Evolutionary conservation across 805 yeast genomes (phyloP).

Genomic region (Barnettozyma sucrosica): DNA sequence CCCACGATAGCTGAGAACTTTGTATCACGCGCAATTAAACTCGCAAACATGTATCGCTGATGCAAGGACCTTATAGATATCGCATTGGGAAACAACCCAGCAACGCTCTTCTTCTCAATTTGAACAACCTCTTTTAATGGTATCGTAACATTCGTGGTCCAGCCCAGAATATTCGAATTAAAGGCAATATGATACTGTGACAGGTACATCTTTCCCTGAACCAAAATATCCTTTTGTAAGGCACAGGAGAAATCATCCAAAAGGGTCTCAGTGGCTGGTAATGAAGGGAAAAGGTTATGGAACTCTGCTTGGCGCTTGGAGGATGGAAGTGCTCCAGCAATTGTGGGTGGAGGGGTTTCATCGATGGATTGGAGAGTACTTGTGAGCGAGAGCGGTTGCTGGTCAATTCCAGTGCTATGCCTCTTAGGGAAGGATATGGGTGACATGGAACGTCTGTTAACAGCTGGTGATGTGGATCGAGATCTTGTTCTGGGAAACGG

Average conservation of each 20-base stretch:
- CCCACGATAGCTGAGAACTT: constrained; percentile 45
- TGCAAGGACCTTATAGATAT: constrained; percentile 37
- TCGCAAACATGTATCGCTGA: constrained; percentile 75
- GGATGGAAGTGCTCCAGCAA: not conserved
- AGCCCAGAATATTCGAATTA: constrained; percentile 80
- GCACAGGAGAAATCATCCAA: constrained; percentile 91
- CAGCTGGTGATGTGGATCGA: not conserved
- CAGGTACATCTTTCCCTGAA: constrained; percentile 83
- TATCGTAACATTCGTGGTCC: constrained; percentile 81
- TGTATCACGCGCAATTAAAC: constrained; percentile 71
- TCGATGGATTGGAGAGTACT: not conserved
- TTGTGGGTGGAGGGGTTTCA: not conserved
- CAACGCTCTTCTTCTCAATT: constrained; percentile 78
- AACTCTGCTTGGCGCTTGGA: constrained; percentile 66
- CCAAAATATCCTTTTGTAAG: constrained; percentile 72
- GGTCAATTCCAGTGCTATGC: not conserved
- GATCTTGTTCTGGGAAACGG: not conserved
- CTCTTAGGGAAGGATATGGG: not conserved
- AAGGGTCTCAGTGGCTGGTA: constrained; percentile 63
- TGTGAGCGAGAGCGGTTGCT: not conserved
- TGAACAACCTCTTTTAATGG: constrained; percentile 67
- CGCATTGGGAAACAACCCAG: constrained; percentile 88
- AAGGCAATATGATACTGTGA: constrained; percentile 76
- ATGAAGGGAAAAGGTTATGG: constrained; percentile 64
- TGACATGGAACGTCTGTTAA: not conserved